Evolutionary conservation across 108 stramenopile species (phyloP).

Genomic region (Nitzschia putrida): DNA sequence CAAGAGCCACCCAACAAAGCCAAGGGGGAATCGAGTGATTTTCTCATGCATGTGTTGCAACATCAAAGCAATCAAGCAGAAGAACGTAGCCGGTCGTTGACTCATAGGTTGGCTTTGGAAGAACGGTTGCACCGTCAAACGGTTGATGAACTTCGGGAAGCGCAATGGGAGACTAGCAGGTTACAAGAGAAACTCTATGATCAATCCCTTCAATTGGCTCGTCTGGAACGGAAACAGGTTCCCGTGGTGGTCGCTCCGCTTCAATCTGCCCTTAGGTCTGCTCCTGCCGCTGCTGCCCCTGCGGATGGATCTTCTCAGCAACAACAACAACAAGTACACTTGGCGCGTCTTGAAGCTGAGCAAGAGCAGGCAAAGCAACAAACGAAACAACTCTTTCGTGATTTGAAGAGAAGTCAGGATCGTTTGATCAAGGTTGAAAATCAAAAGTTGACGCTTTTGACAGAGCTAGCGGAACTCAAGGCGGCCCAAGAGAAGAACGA

Average conservation of each 20-base stretch:
- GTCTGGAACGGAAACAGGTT: neutral
- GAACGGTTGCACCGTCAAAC: constrained; percentile 19
- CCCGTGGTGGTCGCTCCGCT: neutral
- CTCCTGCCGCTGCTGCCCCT: neutral
- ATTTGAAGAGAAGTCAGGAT: constrained; percentile 9
- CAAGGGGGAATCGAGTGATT: too few species aligned
- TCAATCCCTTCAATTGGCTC: neutral
- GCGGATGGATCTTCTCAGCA: neutral
- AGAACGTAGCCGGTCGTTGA: constrained; percentile 1
- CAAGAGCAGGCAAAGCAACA: constrained; percentile 14
- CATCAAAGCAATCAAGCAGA: constrained; percentile 9
- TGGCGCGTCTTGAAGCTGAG: neutral
- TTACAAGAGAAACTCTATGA: constrained; percentile 14
- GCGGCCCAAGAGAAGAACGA: too few species aligned
- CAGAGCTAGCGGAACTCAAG: constrained; percentile 2
- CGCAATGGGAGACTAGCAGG: constrained; percentile 5
- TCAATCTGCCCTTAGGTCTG: neutral
- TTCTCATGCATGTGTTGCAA: constrained; percentile 7
- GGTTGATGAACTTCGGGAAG: constrained; percentile 4
- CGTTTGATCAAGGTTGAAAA: neutral
- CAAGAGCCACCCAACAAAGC: too few species aligned
- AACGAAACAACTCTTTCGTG: constrained; percentile 9
- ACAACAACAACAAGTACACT: neutral
- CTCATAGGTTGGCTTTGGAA: constrained; percentile 17
- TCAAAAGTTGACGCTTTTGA: constrained; percentile 7